Base-by-base conservation (phyloP, 495 filamentous ascomycete species). In the Xylaria curta region DNA sequence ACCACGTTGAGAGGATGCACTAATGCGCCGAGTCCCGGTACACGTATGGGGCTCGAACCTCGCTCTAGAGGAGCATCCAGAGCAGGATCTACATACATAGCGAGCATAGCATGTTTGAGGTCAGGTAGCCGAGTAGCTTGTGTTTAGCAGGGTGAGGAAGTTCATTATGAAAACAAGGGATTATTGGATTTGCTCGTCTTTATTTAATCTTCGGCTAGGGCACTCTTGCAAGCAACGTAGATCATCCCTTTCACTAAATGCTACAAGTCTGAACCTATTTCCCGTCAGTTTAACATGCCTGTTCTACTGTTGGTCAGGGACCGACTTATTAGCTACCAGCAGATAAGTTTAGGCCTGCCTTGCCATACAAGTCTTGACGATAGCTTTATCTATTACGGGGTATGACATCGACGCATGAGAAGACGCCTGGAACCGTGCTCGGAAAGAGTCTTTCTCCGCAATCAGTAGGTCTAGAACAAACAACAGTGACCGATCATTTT, bases 401-500 rank as follows among this genome's bases (percentile, higher is more conserved):
- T 56, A 44, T 53, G 53, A 31, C 26, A 47, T 15, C 24, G 46
- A 53, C 46, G 28, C 28, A 66, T 40, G 17, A 19, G 36, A 51
- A 51, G 44, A 49, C 15, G 61, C 24, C 46, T 36, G 44, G 15
- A 38, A 53, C 46, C 3, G 33, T 40, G 44, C 36, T 53, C 28
- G 36, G 63, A 40, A 28, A 17, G 28, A 31, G 17, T 24, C 46
- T 49, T 53, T 51, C 63, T 66, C 63, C 63, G 40, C 63, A 66
- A 66, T 40, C 31, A 19, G 53, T 19, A 66, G 63, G 46, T 53
- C 63, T 66, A 66, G 63, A 66, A 66, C 46, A 46, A 46, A 24
- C 28, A 17, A 13, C 0, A 24, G 15, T 31, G 26, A 56, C 53
- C 28, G 53, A 13, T 28, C 53, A 56, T 54, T 54, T 26, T 26